These are phyloP conservation scores for Xylariaceae sp. DNA, from an alignment of 2,329 filamentous ascomycete genomes.

Conservation along the genomic window DNA sequence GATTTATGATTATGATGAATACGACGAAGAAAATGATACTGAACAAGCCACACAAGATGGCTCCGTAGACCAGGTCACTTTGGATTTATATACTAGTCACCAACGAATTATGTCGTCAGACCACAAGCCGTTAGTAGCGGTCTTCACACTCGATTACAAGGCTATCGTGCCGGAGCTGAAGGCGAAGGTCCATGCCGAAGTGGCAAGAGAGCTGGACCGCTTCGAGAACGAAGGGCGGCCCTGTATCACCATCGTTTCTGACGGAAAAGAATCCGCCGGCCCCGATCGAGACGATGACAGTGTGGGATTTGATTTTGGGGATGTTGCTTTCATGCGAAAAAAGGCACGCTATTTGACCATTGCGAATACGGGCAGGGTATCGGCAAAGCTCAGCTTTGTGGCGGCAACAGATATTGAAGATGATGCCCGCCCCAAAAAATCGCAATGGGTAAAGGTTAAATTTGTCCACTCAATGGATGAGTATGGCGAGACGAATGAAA, in stretches of 20 bases:
- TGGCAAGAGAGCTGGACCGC: slow-evolving; percentile 80
- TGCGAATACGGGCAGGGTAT: slow-evolving; percentile 83
- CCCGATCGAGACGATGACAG: slow-evolving; percentile 36
- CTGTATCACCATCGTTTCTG: slow-evolving; percentile 74
- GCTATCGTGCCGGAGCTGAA: slow-evolving; percentile 81
- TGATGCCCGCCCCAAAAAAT: slow-evolving; percentile 26
- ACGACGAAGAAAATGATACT: slow-evolving; percentile 40
- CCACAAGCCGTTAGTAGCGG: slow-evolving; percentile 82
- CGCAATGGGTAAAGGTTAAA: slow-evolving; percentile 28
- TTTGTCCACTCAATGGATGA: slow-evolving; percentile 18
- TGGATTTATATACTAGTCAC: slow-evolving; percentile 74
- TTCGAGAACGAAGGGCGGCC: slow-evolving; percentile 88
- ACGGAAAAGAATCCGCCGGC: slow-evolving; percentile 42
- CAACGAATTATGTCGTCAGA: slow-evolving; percentile 89
- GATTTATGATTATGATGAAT: slow-evolving; percentile 56
- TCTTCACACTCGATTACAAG: slow-evolving; percentile 81
- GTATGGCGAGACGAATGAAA: slow-evolving; percentile 21
- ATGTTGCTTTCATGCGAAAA: slow-evolving; percentile 62
- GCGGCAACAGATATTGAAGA: slow-evolving; percentile 56
- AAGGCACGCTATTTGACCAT: slow-evolving; percentile 68
- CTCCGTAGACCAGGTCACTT: slow-evolving; percentile 47
- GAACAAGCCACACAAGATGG: slow-evolving; percentile 54
- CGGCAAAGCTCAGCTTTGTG: slow-evolving; percentile 74
- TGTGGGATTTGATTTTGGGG: slow-evolving; percentile 71
- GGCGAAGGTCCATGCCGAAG: slow-evolving; percentile 75